These are phyloP conservation scores for Russula ochroleuca DNA, from an alignment of 768 basidiomycete genomes.

Conservation along the genomic window DNA sequence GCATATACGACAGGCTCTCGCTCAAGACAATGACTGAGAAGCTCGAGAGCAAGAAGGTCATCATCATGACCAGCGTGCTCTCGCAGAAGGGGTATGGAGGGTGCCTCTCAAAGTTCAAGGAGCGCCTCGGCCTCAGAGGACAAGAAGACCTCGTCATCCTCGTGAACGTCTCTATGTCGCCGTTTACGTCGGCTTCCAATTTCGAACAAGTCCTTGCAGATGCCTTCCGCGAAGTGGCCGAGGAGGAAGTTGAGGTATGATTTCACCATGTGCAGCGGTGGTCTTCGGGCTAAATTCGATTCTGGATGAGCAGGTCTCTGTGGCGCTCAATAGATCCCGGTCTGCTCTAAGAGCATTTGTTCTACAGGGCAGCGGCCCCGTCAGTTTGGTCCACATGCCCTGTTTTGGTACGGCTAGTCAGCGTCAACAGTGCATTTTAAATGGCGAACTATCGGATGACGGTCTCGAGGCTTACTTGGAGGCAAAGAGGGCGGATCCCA, in stretches of 20 bases:
- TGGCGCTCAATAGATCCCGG: conserved; percentile 36
- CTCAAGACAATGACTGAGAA: conserved; percentile 31
- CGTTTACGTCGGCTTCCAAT: conserved; percentile 33
- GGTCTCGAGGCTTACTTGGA: conserved; percentile 25
- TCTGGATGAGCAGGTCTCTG: conserved; percentile 13
- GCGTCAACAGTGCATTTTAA: conserved; percentile 40
- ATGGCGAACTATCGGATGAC: conserved; percentile 30
- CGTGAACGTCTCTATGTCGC: conserved; percentile 41
- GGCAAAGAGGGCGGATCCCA: conserved; percentile 25
- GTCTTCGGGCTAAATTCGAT: neutral
- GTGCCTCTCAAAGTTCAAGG: conserved; percentile 38
- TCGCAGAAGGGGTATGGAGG: conserved; percentile 36
- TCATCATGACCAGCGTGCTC: conserved; percentile 34
- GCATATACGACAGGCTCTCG: conserved; percentile 40
- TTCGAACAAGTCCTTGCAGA: conserved; percentile 35
- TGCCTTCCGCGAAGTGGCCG: conserved; percentile 34
- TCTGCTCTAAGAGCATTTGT: conserved; percentile 37
- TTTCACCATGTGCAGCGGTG: neutral
- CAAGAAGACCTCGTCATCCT: conserved; percentile 38
- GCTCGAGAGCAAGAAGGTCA: conserved; percentile 29
- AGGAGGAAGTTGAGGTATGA: conserved; percentile 37
- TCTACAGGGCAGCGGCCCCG: conserved; percentile 36
- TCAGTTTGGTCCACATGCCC: conserved; percentile 37
- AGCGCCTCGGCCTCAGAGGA: conserved; percentile 35
- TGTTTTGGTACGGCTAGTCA: conserved; percentile 38